These are phyloP conservation scores for Yamadazyma sp. DNA, from an alignment of 805 yeast genomes.

Conservation along the genomic window DNA sequence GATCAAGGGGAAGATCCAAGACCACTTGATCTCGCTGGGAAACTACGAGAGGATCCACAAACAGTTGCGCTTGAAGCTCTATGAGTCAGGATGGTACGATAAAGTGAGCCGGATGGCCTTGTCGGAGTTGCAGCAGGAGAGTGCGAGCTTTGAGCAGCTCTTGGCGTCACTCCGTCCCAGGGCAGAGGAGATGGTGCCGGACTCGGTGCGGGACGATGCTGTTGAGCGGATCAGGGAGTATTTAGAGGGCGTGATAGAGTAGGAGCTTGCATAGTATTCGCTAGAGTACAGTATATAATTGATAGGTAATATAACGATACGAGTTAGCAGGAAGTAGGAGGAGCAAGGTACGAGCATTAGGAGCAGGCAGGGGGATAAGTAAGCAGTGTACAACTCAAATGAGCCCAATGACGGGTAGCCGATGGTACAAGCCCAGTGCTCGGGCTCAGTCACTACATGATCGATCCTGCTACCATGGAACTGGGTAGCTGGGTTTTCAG, in stretches of 20 bases:
- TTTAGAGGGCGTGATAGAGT: conserved; percentile 46
- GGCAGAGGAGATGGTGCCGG: conserved; percentile 73
- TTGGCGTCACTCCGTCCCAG: conserved; percentile 55
- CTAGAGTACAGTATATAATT: no score
- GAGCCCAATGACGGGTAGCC: no score
- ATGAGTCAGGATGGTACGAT: conserved; percentile 86
- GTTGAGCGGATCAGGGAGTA: conserved; percentile 58
- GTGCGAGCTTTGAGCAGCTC: conserved; percentile 53
- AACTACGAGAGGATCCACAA: conserved; percentile 75
- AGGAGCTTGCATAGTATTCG: conserved; percentile 2
- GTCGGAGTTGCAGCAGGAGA: conserved; percentile 35
- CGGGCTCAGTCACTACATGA: no score
- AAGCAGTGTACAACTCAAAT: no score
- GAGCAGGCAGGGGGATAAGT: no score
- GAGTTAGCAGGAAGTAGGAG: no score
- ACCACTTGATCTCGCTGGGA: conserved; percentile 71
- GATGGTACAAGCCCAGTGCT: no score
- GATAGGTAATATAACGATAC: no score
- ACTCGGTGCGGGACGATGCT: conserved; percentile 57
- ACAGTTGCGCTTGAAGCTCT: conserved; percentile 59
- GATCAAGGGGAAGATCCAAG: conserved; percentile 63
- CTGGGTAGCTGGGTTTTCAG: no score
- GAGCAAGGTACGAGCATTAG: no score
- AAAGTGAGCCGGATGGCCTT: conserved; percentile 61
- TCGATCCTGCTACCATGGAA: no score